Percentiles rank a stretch among this genome's conserved stretches.
These are phyloP conservation scores for Carex kokanica DNA, from an alignment of 176 grass and related monocot species.

Conservation along the genomic window DNA sequence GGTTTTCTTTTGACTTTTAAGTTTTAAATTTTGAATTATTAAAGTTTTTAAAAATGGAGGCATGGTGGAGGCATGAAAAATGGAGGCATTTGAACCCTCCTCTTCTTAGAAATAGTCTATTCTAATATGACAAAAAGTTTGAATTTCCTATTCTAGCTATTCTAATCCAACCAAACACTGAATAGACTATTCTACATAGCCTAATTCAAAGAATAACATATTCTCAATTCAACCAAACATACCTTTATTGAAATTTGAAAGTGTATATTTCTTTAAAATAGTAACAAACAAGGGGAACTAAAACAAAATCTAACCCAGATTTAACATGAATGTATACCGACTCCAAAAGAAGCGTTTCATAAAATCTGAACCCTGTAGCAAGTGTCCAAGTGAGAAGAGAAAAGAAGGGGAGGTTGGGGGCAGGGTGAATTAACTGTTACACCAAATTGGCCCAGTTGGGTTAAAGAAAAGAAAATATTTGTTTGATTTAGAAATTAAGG, in stretches of 20 bases:
- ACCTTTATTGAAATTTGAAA: neutral
- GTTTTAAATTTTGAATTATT: too few species aligned
- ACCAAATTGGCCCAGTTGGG: neutral
- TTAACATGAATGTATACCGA: neutral
- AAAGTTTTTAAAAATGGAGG: too few species aligned
- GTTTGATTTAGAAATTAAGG: neutral
- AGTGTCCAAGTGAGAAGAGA: neutral
- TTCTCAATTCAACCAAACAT: too few species aligned
- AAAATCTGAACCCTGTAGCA: neutral
- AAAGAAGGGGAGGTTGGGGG: neutral
- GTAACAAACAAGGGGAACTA: neutral
- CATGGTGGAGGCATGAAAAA: too few species aligned
- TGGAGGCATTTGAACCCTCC: too few species aligned
- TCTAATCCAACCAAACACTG: too few species aligned
- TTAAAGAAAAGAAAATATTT: neutral
- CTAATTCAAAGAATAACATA: too few species aligned
- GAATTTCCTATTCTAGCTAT: too few species aligned
- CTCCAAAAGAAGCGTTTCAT: neutral
- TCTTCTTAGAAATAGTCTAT: too few species aligned
- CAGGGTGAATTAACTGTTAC: neutral
- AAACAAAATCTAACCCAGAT: neutral
- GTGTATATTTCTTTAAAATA: neutral
- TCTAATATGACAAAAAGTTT: too few species aligned
- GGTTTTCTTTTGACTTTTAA: too few species aligned
- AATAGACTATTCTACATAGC: too few species aligned